Evolutionary conservation across 2,329 filamentous ascomycete genomes (phyloP), one percentile per base, ranked within the genome.

Genomic region (Ophiostoma perfectum): DNA sequence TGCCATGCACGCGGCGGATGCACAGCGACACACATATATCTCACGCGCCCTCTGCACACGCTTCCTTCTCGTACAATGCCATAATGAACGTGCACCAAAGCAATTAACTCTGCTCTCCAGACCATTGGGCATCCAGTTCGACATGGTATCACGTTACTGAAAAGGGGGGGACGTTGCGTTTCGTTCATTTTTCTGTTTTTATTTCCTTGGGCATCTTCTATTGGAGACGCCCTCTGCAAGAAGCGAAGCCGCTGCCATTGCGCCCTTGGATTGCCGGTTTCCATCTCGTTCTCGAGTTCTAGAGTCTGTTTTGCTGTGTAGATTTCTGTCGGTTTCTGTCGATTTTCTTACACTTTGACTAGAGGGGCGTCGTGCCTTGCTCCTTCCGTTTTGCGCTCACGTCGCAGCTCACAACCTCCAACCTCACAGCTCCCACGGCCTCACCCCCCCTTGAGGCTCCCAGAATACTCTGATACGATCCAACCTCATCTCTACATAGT

Each of bases 61-160:
- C 36, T 42, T 27, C 11, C 38, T 14, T 18, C 39, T 63, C 39
- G 60, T 63, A 42, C 6, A 63, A 18, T 42, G 16, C 9, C 14
- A 8, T 63, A 60, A 39, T 39, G 16, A 7, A 62, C 36, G 38
- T 41, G 39, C 8, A 63, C 39, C 60, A 44, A 18, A 42, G 6
- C 38, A 39, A 44, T 11, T 39, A 42, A n/a, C 18, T 39, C 7
- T 60, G n/a, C 16, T 39, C n/a, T 52, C 9, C 27, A 60, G 39
- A 42, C 39, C 12, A 41, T 63, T 18, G 3, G 36, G 60, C 39
- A 7, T 63, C 38, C 16, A 18, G 60, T 41, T 62, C 16, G 60
- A 44, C 60, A 63, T 64, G 64, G 66, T 68, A 68, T 66, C 58
- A 68, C 66, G 66, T 68, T 68, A 68, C 69, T 70, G 38, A 64